These are phyloP conservation scores for Ophiostoma perfectum DNA, from an alignment of 2,329 filamentous ascomycete genomes.

Conservation along the genomic window DNA sequence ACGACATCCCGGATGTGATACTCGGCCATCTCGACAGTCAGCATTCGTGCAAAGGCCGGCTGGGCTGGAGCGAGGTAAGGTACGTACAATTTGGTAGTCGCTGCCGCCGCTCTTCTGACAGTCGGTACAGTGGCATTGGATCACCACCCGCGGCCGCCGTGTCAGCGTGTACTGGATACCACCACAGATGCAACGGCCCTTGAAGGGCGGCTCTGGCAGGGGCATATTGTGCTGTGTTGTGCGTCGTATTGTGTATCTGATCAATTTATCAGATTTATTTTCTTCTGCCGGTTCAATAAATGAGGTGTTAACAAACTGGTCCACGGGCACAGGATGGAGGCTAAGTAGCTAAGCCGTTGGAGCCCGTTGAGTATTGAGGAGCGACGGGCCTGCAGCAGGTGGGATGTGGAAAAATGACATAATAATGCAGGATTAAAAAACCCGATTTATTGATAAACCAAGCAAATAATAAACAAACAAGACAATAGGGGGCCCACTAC, in stretches of 20 bases:
- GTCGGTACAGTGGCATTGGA: constrained; percentile 27
- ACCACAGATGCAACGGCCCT: constrained; percentile 27
- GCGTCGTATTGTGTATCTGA: background rate
- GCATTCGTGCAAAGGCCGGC: background rate
- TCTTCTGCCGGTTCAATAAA: background rate
- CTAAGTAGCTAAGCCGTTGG: too few species aligned
- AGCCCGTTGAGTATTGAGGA: too few species aligned
- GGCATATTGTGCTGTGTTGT: background rate
- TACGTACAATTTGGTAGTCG: constrained; percentile 25
- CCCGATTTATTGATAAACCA: background rate
- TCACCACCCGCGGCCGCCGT: constrained; percentile 23
- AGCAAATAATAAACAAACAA: background rate
- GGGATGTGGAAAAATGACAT: background rate
- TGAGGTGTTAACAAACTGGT: background rate
- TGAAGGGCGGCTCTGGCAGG: constrained; percentile 18
- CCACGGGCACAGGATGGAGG: too few species aligned
- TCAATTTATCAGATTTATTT: background rate
- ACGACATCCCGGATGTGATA: constrained; percentile 26
- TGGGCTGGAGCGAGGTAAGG: background rate
- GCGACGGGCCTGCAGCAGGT: background rate
- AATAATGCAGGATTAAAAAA: background rate
- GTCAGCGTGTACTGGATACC: constrained; percentile 26
- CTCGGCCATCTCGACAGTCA: constrained; percentile 23
- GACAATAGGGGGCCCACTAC: background rate
- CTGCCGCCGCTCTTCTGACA: constrained; percentile 26